These are phyloP conservation scores for Secale cereale DNA, from an alignment of 176 grass and related monocot genomes.

Conservation along the genomic window DNA sequence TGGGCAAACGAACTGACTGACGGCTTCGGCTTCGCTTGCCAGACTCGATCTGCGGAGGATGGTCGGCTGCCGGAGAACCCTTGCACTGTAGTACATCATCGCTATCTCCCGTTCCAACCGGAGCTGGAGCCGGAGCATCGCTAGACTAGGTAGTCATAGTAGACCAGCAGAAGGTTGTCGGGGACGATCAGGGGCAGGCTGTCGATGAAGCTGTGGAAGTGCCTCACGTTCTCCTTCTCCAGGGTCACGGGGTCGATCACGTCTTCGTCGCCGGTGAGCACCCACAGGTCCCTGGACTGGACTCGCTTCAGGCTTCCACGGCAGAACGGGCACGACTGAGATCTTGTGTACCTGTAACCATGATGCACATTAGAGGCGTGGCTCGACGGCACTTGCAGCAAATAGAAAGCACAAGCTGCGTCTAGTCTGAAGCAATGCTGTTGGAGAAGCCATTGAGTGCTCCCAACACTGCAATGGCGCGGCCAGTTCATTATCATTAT, in stretches of 20 bases:
- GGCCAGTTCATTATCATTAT: background rate
- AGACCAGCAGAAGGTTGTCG: constrained; percentile 65
- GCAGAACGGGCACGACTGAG: constrained; percentile 78
- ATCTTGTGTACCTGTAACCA: constrained; percentile 63
- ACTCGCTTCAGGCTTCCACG: constrained; percentile 71
- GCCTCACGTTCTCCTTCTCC: constrained; percentile 68
- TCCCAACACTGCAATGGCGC: background rate
- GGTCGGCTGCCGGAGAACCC: constrained; percentile 46
- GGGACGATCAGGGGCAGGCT: constrained; percentile 71
- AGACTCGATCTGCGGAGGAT: constrained; percentile 56
- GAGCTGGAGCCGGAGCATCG: background rate
- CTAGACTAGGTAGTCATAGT: constrained; percentile 76
- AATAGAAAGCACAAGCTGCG: background rate
- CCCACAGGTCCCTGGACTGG: constrained; percentile 67
- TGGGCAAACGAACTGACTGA: background rate
- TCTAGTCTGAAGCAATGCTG: constrained; percentile 16
- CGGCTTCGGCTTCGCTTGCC: constrained; percentile 45
- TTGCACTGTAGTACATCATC: constrained; percentile 16
- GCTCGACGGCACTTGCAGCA: constrained; percentile 6
- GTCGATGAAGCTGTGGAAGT: constrained; percentile 73
- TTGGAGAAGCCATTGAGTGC: constrained; percentile 12
- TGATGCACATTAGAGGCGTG: constrained; percentile 1
- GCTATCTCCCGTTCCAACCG: background rate
- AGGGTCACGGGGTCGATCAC: constrained; percentile 65
- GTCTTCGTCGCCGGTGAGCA: constrained; percentile 67